Evolutionary conservation across 2,329 filamentous ascomycete genomes (phyloP), one percentile per base, ranked within the genome.

Genomic region (Ceratocystiopsis minuta): DNA sequence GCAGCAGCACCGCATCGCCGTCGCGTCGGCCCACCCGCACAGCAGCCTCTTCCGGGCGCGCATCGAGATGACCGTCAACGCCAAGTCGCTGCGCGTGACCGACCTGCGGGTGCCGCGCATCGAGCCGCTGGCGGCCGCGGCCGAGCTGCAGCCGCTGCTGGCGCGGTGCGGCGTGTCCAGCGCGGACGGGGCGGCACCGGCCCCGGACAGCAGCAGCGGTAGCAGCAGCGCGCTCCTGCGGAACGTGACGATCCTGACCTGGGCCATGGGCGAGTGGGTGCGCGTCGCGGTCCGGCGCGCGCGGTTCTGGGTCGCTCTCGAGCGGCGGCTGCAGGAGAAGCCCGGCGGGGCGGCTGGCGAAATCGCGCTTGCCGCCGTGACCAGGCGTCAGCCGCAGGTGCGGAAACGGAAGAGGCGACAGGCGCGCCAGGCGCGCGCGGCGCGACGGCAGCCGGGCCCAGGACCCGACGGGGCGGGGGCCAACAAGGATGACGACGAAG

Each of bases 181-280:
- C 5, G 51, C 73, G 6, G 39, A 11, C 45, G 36, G 39, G 12
- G 10, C 13, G 9, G n/a, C 28, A 3, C 2, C 60, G 1, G 44
- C 51, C 37, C 31, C 37, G 14, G 28, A 18, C 14, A 58, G 47
- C 38, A 39, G 34, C 4, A 20, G 34, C 34, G 40, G 40, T 17
- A 36, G 16, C 54, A 59, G 58, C 32, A 63, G 64, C n/a, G 62
- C 63, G 0, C 58, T 72, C 46, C 60, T 63, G 9, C 63, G 64
- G 33, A 79, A 83, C 46, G 56, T 81, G 0, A 67, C 67, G 16
- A 65, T 76, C 6, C 51, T 78, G 0, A 67, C 68, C 5, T 83
- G 77, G 75, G 77, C 75, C 0, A 74, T 83, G 64, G 67, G 68
- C 13, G 74, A 79, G 40, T 83, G 79, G 72, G 66, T 75, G 46